phyloP scores from a whole-genome alignment of 495 filamentous ascomycete genomes.

The Oidiodendron maius region DNA sequence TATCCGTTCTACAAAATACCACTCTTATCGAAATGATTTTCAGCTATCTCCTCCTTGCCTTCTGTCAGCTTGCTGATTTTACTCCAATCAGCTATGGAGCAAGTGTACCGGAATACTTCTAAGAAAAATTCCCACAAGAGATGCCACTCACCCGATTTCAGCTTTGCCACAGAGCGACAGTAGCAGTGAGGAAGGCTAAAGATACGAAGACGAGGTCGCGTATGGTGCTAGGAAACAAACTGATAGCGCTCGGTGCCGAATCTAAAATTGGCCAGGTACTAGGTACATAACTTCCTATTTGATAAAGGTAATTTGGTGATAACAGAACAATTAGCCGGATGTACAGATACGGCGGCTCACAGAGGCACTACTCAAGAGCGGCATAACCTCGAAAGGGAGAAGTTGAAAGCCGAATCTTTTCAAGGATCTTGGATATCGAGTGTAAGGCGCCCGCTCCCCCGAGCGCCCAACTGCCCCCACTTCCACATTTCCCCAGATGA shows the following conservation, averaged over 20 bases:
- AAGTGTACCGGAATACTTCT: neutral
- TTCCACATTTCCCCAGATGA: no score
- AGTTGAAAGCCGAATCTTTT: neutral
- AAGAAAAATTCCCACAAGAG: neutral
- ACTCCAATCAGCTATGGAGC: no score
- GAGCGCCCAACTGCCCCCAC: no score
- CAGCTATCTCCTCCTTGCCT: no score
- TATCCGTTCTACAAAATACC: no score
- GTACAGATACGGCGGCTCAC: neutral
- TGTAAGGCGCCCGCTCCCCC: no score
- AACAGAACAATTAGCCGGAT: neutral
- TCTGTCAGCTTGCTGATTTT: no score
- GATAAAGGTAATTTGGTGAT: neutral
- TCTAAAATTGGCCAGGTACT: neutral
- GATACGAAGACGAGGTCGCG: neutral
- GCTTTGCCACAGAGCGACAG: constrained; percentile 4
- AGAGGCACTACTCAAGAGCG: neutral
- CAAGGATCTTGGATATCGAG: no score
- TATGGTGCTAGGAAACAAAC: neutral
- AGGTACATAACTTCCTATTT: neutral
- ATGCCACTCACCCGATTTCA: neutral
- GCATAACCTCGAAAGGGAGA: neutral
- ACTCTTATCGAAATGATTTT: no score
- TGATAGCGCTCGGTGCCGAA: neutral
- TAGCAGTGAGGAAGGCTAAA: constrained; percentile 1